Evolutionary conservation across 2,329 filamentous ascomycete species (phyloP), one percentile per base, ranked within the genome.

Genomic region (Macrophomina tecta): DNA sequence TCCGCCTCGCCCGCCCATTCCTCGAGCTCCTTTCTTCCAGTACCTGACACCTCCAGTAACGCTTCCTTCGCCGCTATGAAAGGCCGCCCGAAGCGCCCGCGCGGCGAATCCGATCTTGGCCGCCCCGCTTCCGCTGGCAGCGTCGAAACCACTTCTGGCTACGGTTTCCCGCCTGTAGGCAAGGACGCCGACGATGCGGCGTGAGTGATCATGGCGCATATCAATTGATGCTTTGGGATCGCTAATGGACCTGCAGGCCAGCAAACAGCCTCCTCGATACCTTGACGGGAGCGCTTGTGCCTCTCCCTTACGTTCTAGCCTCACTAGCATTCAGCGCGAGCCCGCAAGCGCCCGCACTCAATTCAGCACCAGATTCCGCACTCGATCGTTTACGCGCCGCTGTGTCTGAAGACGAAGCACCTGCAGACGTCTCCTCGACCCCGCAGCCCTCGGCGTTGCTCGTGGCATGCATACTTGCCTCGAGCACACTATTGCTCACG

Each of bases 201-300:
- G 63, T 68, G 60, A 16, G 61, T 66, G 48, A 49, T 23, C 14
- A 38, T 9, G 30, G n/a, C 18, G 7, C 64, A 42, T 9, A 36
- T 49, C 58, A 62, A 62, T 62, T 62, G 58, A 4, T 3, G n/a
- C 16, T 18, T 16, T 6, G n/a, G 5, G 36, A 16, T n/a, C 38
- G 36, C 65, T 66, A 38, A 67, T 23, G 4, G 38, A 4, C 28
- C 7, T 9, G 6, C 55, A 79, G 77, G 56, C 75, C 75, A 63
- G 76, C 73, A 71, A 66, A 76, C 4, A 69, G 73, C 64, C 80
- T 83, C 16, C 76, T 80, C 32, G 84, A 87, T 72, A 74, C 82
- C 5, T 69, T 86, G 66, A 83, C 83, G 5, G 84, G 83, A 30
- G 70, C 85, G 64, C 75, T 87, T 36, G 75, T 85, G 32, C 82